Evolutionary conservation across 1,284 basidiomycete genomes (phyloP).

Genomic region (Cutaneotrichosporon mucoides): DNA sequence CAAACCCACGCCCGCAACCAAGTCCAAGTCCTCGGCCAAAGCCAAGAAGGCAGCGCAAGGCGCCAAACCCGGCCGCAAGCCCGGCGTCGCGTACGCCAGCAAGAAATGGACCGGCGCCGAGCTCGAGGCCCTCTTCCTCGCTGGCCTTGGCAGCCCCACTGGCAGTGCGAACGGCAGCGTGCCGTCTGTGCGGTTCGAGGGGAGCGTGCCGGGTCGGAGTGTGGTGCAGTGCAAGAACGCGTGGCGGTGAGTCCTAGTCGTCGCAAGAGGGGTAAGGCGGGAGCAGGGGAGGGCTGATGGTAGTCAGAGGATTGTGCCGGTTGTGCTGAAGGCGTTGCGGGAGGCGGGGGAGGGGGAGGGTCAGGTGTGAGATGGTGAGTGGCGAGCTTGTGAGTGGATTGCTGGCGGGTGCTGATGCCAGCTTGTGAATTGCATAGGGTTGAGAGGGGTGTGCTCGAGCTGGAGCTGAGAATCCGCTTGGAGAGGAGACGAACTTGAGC

Average conservation of each 20-base stretch:
- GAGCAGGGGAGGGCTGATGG: not conserved
- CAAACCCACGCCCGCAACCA: not conserved
- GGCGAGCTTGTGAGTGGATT: no score
- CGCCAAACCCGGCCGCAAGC: not conserved
- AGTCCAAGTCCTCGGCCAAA: not conserved
- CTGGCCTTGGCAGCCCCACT: not conserved
- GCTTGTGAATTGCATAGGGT: no score
- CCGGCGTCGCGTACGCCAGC: not conserved
- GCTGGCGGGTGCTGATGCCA: no score
- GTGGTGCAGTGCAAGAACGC: not conserved
- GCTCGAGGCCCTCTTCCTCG: not conserved
- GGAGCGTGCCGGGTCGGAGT: not conserved
- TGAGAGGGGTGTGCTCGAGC: no score
- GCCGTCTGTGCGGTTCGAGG: not conserved
- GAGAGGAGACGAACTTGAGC: no score
- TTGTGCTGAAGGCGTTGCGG: not conserved
- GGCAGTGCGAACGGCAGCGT: not conserved
- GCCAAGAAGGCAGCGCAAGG: not conserved
- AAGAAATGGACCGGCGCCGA: not conserved
- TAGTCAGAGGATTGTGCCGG: not conserved
- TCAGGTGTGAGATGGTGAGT: no score
- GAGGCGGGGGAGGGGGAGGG: not conserved
- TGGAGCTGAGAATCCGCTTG: no score
- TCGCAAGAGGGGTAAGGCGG: not conserved
- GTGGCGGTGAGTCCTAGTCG: conserved; percentile 1